Percentiles rank a stretch among this genome's conserved stretches.
phyloP scores from a whole-genome alignment of 1,284 basidiomycete genomes.

The Irpex sp. region DNA sequence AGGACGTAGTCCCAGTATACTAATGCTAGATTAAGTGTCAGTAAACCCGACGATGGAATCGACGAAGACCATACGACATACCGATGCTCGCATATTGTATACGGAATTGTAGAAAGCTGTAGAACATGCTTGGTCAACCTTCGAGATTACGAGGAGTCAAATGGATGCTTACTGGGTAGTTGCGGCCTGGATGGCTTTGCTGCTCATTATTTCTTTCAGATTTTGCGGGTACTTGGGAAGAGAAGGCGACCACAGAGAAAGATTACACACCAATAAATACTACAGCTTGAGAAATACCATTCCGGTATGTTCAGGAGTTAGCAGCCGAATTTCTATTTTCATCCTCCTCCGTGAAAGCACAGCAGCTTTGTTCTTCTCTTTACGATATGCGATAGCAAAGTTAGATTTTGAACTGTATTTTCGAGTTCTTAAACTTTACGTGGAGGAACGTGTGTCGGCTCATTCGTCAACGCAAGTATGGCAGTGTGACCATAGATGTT shows the following conservation, averaged over 20 bases:
- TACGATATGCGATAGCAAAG: too few species aligned
- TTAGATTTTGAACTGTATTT: not conserved
- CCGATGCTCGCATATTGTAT: constrained; percentile 29
- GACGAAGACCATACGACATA: constrained; percentile 2
- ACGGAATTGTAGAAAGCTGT: constrained; percentile 23
- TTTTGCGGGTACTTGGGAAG: too few species aligned
- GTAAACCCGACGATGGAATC: not conserved
- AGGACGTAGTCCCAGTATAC: constrained; percentile 16
- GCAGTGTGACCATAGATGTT: not conserved
- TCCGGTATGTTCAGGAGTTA: too few species aligned
- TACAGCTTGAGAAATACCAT: too few species aligned
- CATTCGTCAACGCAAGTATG: not conserved
- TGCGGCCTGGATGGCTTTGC: not conserved
- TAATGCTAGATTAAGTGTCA: not conserved
- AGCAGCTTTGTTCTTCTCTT: too few species aligned
- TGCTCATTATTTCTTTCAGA: not conserved
- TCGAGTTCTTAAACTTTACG: not conserved
- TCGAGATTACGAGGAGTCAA: not conserved
- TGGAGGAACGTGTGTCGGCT: not conserved
- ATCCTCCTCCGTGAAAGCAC: too few species aligned
- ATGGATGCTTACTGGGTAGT: not conserved
- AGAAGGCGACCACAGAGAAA: too few species aligned
- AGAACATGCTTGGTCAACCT: not conserved
- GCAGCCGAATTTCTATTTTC: too few species aligned
- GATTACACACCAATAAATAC: too few species aligned